Evolutionary conservation across 495 filamentous ascomycete species (phyloP).

Genomic region (Penicillium lagena): DNA sequence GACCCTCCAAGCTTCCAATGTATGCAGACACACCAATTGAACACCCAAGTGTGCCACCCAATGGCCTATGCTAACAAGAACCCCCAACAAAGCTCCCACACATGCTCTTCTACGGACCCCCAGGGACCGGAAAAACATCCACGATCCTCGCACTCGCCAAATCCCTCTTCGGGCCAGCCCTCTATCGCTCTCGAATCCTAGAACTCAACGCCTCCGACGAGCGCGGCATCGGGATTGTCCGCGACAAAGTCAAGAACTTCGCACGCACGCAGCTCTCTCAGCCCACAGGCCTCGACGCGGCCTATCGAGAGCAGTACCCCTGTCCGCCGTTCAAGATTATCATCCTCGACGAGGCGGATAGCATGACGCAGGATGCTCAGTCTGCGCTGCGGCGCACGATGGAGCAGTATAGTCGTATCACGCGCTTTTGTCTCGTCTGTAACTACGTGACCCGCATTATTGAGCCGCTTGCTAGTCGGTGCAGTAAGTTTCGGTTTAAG

Average conservation of each 20-base stretch:
- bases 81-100: slow-evolving; percentile 66
- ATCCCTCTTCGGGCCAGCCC: slow-evolving; percentile 92
- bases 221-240: slow-evolving; percentile 92
- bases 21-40: slow-evolving; percentile 25
- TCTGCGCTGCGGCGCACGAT: slow-evolving; percentile 87
- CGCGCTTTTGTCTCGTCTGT: slow-evolving; percentile 93
- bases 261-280: slow-evolving; percentile 89
- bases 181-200: slow-evolving; percentile 89
- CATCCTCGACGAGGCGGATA: slow-evolving; percentile 94
- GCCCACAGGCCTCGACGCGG: slow-evolving; percentile 53
- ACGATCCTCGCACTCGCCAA: slow-evolving; percentile 95
- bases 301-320: slow-evolving; percentile 72
- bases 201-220: slow-evolving; percentile 99
- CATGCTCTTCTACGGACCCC: slow-evolving; percentile 99
- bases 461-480: slow-evolving; percentile 83
- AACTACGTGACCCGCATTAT: slow-evolving; percentile 99
- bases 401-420: slow-evolving; percentile 96
- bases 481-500: slow-evolving; percentile 98
- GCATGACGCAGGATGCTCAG: slow-evolving; percentile 98
- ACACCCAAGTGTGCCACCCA: not conserved
- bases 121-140: slow-evolving; percentile 97
- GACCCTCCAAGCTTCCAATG: slow-evolving; percentile 90
- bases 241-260: slow-evolving; percentile 98
- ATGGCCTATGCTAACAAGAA: not conserved
- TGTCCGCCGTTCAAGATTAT: slow-evolving; percentile 99